Base-by-base conservation (phyloP, 2,329 filamentous ascomycete species). In the Coniochaeta sp. region DNA sequence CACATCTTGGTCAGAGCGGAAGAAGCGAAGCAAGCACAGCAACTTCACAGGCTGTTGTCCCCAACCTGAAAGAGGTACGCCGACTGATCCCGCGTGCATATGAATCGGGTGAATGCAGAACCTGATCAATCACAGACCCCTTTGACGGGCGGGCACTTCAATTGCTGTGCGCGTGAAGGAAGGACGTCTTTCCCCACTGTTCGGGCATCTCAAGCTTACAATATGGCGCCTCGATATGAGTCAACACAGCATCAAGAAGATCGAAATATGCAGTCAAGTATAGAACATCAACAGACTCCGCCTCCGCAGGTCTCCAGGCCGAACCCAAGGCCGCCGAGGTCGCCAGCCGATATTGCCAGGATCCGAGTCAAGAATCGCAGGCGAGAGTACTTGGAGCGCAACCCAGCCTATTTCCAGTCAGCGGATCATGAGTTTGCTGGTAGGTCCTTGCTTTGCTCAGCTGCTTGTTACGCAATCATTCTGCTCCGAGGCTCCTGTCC, bases 351-450 rank as follows among this genome's bases (percentile, higher is more conserved):
- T 55, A 63, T 69, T 5, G 75, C 74, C 4, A 77, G 77, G 56
- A 81, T 91, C 57, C 77, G 79, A 36, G 76, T 84, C 28, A 91
- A 89, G 74, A 96, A 96, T 73, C 82, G 91, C 58, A 84, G 91
- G 16, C 88, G 89, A 65, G 86, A 88, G 67, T 96, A 91, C 69
- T 80, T 96, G 26, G 83, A 88, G 62, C 77, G 83, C 5, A 83
- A 93, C 69, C 87, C 88, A 2, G 81, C 84, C 59, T 96, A 96
- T 75, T 89, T 93, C 70, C 64, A 72, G 34, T 79, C 71, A 19
- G 63, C 76, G 3, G 82, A 86, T 52, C 82, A 84, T 61, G 82
- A 86, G 67, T 75, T 85, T 40, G 79, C 80, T 26, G 77, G 81
- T 82, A 67, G 31, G 73, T 61, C 16, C 17, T n/a, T 38, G 24